These are phyloP conservation scores for Cunninghamia lanceolata DNA, from an alignment of 75 land plant species.

Conservation along the genomic window DNA sequence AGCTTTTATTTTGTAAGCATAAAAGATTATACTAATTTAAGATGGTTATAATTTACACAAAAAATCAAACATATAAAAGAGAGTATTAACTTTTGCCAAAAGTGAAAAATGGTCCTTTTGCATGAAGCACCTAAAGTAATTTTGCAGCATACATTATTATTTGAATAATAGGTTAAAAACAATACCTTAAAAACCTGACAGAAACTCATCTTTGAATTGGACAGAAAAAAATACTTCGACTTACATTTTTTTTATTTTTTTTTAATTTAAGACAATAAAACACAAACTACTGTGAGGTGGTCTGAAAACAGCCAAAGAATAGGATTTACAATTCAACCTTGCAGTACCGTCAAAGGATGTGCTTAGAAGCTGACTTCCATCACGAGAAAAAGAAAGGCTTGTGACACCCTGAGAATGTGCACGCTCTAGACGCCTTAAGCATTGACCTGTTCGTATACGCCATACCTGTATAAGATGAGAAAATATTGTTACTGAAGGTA, in stretches of 20 bases:
- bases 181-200: not conserved
- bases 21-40: not conserved
- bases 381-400: conserved; percentile 86
- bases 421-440: conserved; percentile 88
- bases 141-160: not conserved
- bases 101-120: not conserved
- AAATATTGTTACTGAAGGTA: not conserved
- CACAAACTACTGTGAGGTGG: not conserved
- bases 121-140: not conserved
- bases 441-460: conserved; percentile 97
- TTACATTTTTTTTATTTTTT: not conserved
- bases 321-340: conserved; percentile 39
- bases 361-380: conserved; percentile 89
- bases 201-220: not conserved
- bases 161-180: not conserved
- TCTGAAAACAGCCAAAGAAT: not conserved
- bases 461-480: conserved; percentile 65
- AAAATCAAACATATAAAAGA: not conserved
- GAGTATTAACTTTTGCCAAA: not conserved
- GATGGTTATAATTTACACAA: not conserved
- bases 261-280: not conserved
- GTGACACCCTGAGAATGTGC: conserved; percentile 98
- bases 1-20: not conserved
- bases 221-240: not conserved
- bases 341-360: conserved; percentile 97